Evolutionary conservation across 129 eudicot genomes (phyloP).

Genomic region (Gnaphalium uliginosum): DNA sequence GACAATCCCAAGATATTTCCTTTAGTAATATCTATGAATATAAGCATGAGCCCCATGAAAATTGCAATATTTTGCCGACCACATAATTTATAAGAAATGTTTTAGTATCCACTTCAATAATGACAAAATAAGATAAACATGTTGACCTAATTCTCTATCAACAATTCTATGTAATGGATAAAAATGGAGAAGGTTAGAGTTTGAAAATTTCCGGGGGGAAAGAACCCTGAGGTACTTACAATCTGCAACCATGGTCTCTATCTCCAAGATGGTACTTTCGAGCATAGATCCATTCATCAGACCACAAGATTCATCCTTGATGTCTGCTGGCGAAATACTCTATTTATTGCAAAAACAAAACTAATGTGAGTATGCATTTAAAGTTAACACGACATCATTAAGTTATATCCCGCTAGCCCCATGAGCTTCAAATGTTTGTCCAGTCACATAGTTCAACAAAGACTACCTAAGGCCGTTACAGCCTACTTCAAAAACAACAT

Average conservation of each 20-base stretch:
- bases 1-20: not conserved
- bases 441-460: not conserved
- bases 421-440: conserved; percentile 9
- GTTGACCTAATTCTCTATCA: conserved; percentile 13
- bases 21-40: not conserved
- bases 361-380: not conserved
- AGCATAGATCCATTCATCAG: conserved; percentile 14
- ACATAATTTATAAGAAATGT: not conserved
- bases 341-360: conserved; percentile 18
- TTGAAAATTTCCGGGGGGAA: not conserved
- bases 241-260: conserved; percentile 29
- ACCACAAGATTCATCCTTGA: conserved; percentile 19
- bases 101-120: not conserved
- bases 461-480: not conserved
- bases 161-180: not conserved
- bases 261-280: conserved; percentile 25
- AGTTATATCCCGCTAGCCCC: conserved; percentile 8
- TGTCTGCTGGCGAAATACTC: conserved; percentile 26
- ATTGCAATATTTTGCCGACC: not conserved
- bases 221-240: conserved; percentile 5
- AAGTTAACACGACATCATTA: not conserved
- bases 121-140: not conserved
- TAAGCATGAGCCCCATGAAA: conserved; percentile 4
- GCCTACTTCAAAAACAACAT: not conserved
- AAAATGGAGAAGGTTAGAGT: not conserved